Conservation (phyloP, 106 monocot genomes). For the Dioscorea alata region DNA sequence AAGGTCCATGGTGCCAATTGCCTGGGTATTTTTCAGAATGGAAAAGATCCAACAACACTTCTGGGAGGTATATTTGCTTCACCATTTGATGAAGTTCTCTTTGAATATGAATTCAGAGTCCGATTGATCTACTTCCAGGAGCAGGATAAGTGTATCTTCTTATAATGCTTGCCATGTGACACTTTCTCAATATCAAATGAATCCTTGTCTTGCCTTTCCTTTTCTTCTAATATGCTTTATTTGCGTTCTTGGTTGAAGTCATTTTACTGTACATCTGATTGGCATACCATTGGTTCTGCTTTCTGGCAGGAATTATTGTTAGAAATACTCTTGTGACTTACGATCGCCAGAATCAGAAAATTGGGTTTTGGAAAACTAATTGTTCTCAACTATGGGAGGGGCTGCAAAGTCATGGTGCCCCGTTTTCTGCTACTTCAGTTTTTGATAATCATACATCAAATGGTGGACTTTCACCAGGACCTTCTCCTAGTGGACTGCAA, state of each 20-base stretch:
- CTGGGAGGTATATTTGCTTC: constrained; percentile 58
- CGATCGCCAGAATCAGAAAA: constrained; percentile 78
- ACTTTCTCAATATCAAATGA: neutral
- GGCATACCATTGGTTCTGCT: neutral
- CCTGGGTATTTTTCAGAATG: constrained; percentile 86
- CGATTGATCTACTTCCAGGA: neutral
- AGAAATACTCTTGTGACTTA: constrained; percentile 91
- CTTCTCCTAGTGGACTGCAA: constrained; percentile 46
- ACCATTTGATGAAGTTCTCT: neutral
- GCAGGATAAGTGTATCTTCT: neutral
- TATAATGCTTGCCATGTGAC: neutral
- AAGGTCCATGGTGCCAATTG: constrained; percentile 93
- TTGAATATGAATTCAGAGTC: neutral
- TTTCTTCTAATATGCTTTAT: neutral
- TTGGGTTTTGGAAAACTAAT: constrained; percentile 99
- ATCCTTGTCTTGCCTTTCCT: neutral
- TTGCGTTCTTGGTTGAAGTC: neutral
- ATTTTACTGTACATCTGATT: neutral
- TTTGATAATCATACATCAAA: constrained; percentile 24
- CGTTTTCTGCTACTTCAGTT: constrained; percentile 42
- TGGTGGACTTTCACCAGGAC: constrained; percentile 31
- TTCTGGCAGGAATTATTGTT: constrained; percentile 76
- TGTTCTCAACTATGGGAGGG: constrained; percentile 75
- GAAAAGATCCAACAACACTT: constrained; percentile 80
- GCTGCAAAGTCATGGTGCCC: constrained; percentile 28